Base-by-base conservation (phyloP, 352 stramenopile species). In the Globisporangium cylindrosporum region DNA sequence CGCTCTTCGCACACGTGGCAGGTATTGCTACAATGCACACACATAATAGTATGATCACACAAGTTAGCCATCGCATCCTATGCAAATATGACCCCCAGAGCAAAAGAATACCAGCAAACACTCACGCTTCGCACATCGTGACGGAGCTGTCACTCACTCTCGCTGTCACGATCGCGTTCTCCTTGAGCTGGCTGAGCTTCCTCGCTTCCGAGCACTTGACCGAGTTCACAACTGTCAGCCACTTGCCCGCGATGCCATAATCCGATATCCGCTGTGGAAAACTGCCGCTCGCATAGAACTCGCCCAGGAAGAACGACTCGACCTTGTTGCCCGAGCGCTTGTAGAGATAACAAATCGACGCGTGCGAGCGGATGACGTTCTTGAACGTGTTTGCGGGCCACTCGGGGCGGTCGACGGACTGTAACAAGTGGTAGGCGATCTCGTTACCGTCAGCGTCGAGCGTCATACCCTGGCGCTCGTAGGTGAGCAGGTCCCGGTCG, bases 401-500 rank as follows among this genome's bases (percentile, higher is more conserved):
- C 59, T 79, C 69, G 9, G 74, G 71, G 0, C 75, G 69, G 38
- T 80, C 64, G 6, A 87, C 57, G 0, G 79, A 87, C 54, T 84
- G 75, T 71, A 86, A 69, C 49, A 79, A 49, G 20, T 82, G 75
- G 51, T 81, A 87, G 0, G 67, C 79, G 67, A 84, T 75, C 1
- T 77, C 70, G 14, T 75, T 75, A 1, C 75, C 74, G 0, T 72
- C 61, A 1, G 73, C 70, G 15, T 82, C 74, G 0, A 70, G 62
- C 1, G 82, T 71, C 14, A 79, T 61, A 8, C 77, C 77, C 68
- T 78, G 74, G 54, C 81, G 81, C 67, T 87, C 79, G 38, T 81
- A 84, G 64, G 78, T 81, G 54, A 78, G 80, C 36, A 83, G 62
- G 29, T 84, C 79, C 10, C 77, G 79, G 59, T 87, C 76, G 64